These are phyloP conservation scores for Peronospora tabacina DNA, from an alignment of 352 stramenopile species.

Conservation along the genomic window DNA sequence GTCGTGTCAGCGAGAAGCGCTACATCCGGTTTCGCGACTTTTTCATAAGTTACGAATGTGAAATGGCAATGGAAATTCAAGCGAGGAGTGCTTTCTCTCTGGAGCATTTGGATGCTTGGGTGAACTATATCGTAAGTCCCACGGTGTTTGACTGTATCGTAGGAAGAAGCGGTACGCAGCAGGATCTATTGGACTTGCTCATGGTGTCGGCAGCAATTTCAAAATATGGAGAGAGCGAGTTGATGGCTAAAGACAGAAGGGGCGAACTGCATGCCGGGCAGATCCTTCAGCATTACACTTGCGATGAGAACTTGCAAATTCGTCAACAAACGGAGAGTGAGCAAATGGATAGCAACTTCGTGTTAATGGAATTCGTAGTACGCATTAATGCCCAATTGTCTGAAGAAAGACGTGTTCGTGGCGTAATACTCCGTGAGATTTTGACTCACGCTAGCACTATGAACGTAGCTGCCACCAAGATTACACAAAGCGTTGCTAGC, in stretches of 20 bases:
- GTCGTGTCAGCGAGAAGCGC: slow-evolving; percentile 19
- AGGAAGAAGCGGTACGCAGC: slow-evolving; percentile 11
- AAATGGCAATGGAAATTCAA: slow-evolving; percentile 31
- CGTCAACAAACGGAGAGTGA: slow-evolving; percentile 10
- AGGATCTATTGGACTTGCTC: slow-evolving; percentile 29
- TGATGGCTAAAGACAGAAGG: slow-evolving; percentile 28
- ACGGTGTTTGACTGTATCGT: slow-evolving; percentile 24
- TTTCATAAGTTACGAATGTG: slow-evolving; percentile 33
- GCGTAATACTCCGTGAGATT: slow-evolving; percentile 29
- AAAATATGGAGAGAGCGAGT: slow-evolving; percentile 31
- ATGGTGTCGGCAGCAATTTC: slow-evolving; percentile 32
- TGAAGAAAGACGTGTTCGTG: slow-evolving; percentile 24
- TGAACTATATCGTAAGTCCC: slow-evolving; percentile 32
- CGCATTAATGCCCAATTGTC: slow-evolving; percentile 30
- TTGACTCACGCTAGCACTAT: slow-evolving; percentile 24
- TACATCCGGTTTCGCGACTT: slow-evolving; percentile 31
- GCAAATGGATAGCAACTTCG: slow-evolving; percentile 6
- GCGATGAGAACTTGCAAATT: slow-evolving; percentile 19
- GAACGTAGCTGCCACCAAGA: slow-evolving; percentile 8
- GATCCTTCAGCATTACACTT: slow-evolving; percentile 30
- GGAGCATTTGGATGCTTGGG: slow-evolving; percentile 28
- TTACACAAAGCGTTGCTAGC: slow-evolving; percentile 8
- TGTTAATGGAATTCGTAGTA: slow-evolving; percentile 33
- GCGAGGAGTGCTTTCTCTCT: slow-evolving; percentile 14
- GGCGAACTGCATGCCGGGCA: slow-evolving; percentile 26